Evolutionary conservation across 2,329 filamentous ascomycete genomes (phyloP).

Genomic region (Cladosporium austrohemisphaericum): DNA sequence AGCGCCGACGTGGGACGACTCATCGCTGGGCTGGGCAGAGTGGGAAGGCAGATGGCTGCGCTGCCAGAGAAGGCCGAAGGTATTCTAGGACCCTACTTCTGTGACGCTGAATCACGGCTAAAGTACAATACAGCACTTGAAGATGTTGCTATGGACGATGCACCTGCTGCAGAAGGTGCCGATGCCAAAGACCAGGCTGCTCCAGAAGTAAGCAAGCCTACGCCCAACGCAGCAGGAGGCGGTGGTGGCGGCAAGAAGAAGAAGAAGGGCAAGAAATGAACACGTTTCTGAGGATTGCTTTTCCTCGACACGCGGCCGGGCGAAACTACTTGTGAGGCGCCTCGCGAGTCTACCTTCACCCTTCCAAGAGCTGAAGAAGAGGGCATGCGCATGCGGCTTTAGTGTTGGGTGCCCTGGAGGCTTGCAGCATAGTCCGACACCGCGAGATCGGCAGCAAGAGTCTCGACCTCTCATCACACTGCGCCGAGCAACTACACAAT

Average conservation of each 20-base stretch:
- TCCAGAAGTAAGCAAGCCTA: slow-evolving; percentile 13
- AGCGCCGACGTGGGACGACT: slow-evolving; percentile 83
- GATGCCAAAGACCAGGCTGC: slow-evolving; percentile 19
- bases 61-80: slow-evolving; percentile 43
- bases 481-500: slow-evolving; percentile 2
- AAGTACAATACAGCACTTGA: slow-evolving; percentile 7
- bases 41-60: slow-evolving; percentile 63
- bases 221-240: slow-evolving; percentile 20
- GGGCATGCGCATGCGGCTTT: too few species aligned
- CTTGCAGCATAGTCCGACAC: too few species aligned
- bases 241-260: slow-evolving; percentile 47
- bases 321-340: background rate
- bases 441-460: background rate
- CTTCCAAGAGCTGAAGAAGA: too few species aligned
- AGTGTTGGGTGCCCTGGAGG: too few species aligned
- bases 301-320: background rate
- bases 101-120: background rate
- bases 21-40: slow-evolving; percentile 68
- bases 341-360: background rate
- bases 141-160: slow-evolving; percentile 34
- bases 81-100: slow-evolving; percentile 10
- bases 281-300: background rate
- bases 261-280: slow-evolving; percentile 50
- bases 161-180: slow-evolving; percentile 21
- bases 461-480: slow-evolving; percentile 11